Evolutionary conservation across 1,284 basidiomycete species (phyloP), one percentile per base, ranked within the genome.

Genomic region (Leccinum brunneo-olivaceum): DNA sequence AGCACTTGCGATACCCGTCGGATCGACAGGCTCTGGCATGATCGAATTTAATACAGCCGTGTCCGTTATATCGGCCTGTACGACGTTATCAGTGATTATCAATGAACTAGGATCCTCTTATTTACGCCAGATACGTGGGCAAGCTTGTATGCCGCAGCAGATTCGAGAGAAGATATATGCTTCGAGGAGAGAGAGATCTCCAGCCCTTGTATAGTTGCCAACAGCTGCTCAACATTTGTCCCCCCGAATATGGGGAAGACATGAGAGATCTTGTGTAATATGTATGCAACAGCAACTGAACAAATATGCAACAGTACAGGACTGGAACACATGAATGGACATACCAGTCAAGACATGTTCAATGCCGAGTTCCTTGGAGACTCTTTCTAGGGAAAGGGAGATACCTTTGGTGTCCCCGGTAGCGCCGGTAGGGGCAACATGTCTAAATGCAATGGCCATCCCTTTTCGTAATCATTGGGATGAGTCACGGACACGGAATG

Each of bases 161-260:
- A n/a, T n/a, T 74, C 72, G 18, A 76, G 45, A 39, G 57, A 62
- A 38, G 59, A 51, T 41, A 76, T 66, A 19, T 76, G 73, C 36
- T 68, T 66, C 4, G 49, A 34, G 11, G 63, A 64, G 21, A 77
- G 62, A 2, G 54, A 45, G 29, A 77, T 62, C 5, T 66, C 56
- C 16, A 77, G 64, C 1, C 69, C 72, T 43, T 73, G 63, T 45
- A 77, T 55, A 53, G 74, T 74, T 14, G 56, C 62, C 9, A 60
- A 32, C 1, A 77, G 37, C 19, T 77, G 72, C 45, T 73, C 69
- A 23, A 72, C 55, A 49, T 74, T 76, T 41, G 71, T 63, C 0
- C 70, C 70, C 4, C 73, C 74, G 29, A 74, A 53, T 25, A 74
- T 61, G 0, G 71, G 71, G 57, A 74, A 74, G 11, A 74, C 71